Evolutionary conservation across 2,329 filamentous ascomycete species (phyloP).

Genomic region (Penicillium occitanis): DNA sequence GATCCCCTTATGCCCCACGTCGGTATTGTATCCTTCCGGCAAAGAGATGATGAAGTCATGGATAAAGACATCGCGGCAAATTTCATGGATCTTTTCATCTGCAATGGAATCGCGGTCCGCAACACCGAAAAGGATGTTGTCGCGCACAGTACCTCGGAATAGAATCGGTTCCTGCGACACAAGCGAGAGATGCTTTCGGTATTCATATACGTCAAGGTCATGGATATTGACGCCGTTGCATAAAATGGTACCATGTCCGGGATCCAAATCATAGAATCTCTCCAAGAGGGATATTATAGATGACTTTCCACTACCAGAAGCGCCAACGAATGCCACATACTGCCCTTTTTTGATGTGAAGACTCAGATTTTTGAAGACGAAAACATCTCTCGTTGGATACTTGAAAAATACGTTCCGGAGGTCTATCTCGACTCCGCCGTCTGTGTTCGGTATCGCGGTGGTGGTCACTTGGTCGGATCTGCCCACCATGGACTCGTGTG

Average conservation of each 20-base stretch:
- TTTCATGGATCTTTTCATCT: conserved; percentile 51
- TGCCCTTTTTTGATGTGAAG: conserved; percentile 60
- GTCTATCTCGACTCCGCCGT: conserved; percentile 30
- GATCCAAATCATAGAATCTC: conserved; percentile 66
- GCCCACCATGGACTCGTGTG: neutral
- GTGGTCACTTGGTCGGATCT: neutral
- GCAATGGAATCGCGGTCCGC: conserved; percentile 67
- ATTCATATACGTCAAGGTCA: conserved; percentile 73
- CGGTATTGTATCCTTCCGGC: conserved; percentile 64
- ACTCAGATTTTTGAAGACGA: conserved; percentile 32
- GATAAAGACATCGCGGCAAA: conserved; percentile 83
- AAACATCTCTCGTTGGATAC: conserved; percentile 35
- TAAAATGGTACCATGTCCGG: conserved; percentile 69
- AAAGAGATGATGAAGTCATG: conserved; percentile 75
- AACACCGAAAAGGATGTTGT: conserved; percentile 81
- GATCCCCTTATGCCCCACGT: conserved; percentile 67
- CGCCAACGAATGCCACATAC: conserved; percentile 67
- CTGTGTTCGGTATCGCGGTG: neutral
- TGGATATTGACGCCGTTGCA: conserved; percentile 75
- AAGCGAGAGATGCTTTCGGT: conserved; percentile 71
- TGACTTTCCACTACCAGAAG: conserved; percentile 53
- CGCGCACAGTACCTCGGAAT: conserved; percentile 83
- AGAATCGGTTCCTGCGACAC: conserved; percentile 91
- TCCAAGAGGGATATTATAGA: conserved; percentile 35
- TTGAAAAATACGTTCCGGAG: conserved; percentile 38